These are phyloP conservation scores for Fremontodendron californicum DNA, from an alignment of 345 rosid genomes.

Conservation along the genomic window DNA sequence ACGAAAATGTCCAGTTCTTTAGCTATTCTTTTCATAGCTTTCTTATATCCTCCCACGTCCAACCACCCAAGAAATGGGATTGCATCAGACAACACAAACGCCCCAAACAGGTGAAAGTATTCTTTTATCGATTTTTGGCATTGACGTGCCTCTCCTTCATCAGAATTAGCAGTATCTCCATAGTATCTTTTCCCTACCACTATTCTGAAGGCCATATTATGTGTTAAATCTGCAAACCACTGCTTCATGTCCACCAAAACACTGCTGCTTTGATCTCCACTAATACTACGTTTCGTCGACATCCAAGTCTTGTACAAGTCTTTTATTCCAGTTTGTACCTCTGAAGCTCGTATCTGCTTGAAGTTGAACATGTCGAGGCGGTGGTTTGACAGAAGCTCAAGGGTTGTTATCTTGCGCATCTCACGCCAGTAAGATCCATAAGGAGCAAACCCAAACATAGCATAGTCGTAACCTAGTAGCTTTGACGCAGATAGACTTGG, in stretches of 20 bases:
- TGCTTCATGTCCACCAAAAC: constrained; percentile 32
- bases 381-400: constrained; percentile 35
- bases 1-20: constrained; percentile 32
- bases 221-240: constrained; percentile 33
- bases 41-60: constrained; percentile 28
- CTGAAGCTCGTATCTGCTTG: constrained; percentile 23
- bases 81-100: constrained; percentile 30
- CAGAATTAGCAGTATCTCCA: constrained; percentile 9
- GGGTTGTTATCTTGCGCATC: constrained; percentile 25
- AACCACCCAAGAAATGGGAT: constrained; percentile 41
- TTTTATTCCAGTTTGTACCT: constrained; percentile 16
- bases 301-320: constrained; percentile 16
- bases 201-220: constrained; percentile 22
- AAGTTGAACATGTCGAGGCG: constrained; percentile 31
- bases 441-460: constrained; percentile 44
- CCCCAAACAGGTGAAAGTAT: constrained; percentile 24
- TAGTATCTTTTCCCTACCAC: constrained; percentile 32
- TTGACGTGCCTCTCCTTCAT: constrained; percentile 9
- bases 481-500: constrained; percentile 28
- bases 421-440: constrained; percentile 41
- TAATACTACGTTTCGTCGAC: neutral
- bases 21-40: constrained; percentile 34
- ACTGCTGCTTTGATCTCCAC: constrained; percentile 1
- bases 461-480: constrained; percentile 27
- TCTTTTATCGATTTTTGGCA: constrained; percentile 17